Evolutionary conservation across 129 eudicot genomes (phyloP).

Genomic region (Calendula officinalis): DNA sequence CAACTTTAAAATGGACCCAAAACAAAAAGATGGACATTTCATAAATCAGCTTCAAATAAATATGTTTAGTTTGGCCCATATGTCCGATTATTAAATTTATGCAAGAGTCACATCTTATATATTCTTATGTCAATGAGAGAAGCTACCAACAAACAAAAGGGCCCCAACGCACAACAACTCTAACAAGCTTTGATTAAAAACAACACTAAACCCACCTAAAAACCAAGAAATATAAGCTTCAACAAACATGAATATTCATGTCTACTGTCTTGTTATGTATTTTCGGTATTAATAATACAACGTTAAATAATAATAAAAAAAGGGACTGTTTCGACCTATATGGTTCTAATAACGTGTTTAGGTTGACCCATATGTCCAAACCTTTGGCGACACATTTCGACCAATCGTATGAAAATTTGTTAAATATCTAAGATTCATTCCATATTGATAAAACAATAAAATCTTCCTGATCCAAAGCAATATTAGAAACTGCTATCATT

Average conservation of each 20-base stretch:
- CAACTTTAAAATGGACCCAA: no score
- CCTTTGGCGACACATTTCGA: neutral
- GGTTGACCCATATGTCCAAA: neutral
- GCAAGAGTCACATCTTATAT: no score
- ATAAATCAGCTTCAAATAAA: no score
- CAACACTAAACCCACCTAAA: conserved; percentile 25
- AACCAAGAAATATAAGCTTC: conserved; percentile 5
- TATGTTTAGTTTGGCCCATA: no score
- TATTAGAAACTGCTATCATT: conserved; percentile 16
- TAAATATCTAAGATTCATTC: neutral
- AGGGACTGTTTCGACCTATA: neutral
- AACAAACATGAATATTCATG: neutral
- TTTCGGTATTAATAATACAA: neutral
- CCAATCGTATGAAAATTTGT: neutral
- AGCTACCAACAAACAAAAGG: conserved; percentile 29
- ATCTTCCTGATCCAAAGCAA: conserved; percentile 4
- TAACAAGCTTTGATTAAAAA: neutral
- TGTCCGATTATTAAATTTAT: no score
- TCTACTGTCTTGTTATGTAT: neutral
- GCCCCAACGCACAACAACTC: conserved; percentile 19
- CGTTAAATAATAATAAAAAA: neutral
- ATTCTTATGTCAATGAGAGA: neutral
- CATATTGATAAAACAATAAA: neutral
- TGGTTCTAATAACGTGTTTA: neutral
- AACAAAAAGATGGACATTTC: no score